Percentiles rank a stretch among this genome's conserved stretches.
phyloP scores from a whole-genome alignment of 345 rosid species.

The Gossypium anomalum region DNA sequence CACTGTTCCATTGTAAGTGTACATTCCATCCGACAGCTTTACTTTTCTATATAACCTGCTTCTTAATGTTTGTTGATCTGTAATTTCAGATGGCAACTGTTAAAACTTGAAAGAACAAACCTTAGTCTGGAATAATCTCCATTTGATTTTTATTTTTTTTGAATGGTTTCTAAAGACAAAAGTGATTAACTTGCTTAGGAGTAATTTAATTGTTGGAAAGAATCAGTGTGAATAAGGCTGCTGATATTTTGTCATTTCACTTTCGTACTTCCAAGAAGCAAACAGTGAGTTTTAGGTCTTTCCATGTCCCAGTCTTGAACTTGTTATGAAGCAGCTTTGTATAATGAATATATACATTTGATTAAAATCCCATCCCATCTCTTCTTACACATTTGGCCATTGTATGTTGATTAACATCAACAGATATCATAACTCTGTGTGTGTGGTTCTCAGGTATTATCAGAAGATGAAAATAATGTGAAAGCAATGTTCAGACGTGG shows the following conservation, averaged over 20 bases:
- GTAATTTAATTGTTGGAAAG: neutral
- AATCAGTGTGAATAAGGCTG: neutral
- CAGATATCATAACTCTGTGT: neutral
- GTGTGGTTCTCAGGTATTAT: slow-evolving; percentile 48
- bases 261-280: neutral
- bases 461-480: slow-evolving; percentile 83
- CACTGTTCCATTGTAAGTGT: slow-evolving; percentile 74
- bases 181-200: neutral
- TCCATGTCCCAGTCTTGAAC: neutral
- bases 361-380: neutral
- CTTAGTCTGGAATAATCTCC: neutral
- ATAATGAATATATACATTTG: neutral
- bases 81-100: neutral
- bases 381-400: neutral
- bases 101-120: neutral
- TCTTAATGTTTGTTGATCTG: neutral
- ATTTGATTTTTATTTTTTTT: neutral
- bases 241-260: neutral
- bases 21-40: neutral
- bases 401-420: neutral
- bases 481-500: slow-evolving; percentile 95
- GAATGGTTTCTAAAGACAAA: neutral
- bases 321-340: neutral
- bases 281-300: neutral
- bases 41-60: neutral